Conservation (phyloP, 2,329 filamentous ascomycete genomes). For the Ilyonectria destructans region DNA sequence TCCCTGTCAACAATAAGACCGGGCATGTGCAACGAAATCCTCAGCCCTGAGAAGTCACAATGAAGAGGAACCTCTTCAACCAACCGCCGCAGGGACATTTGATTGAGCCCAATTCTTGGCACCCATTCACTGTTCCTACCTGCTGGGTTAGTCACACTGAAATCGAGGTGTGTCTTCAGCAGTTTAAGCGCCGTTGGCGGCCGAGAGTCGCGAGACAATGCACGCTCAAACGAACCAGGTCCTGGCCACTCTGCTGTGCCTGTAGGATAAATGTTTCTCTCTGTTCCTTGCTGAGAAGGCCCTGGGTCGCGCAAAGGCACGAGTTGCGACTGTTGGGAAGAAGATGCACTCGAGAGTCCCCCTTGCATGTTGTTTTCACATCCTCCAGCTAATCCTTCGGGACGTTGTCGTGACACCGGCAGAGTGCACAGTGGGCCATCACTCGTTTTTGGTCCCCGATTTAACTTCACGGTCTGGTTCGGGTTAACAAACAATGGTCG, state of each 20-base stretch:
- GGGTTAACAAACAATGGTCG: not conserved
- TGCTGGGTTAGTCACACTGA: not conserved
- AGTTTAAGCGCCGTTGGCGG: rapidly evolving
- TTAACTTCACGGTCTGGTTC: no score
- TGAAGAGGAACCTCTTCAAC: not conserved
- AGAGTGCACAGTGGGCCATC: no score
- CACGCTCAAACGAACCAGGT: not conserved
- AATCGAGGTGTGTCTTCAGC: no score
- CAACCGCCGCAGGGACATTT: not conserved
- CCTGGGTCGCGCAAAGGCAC: not conserved
- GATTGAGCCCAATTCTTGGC: not conserved
- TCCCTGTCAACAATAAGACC: not conserved
- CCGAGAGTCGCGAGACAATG: not conserved
- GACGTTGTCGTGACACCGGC: not conserved
- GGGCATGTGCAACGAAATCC: not conserved
- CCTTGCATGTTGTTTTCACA: not conserved
- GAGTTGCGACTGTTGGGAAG: not conserved
- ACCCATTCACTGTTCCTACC: not conserved
- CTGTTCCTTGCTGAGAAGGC: not conserved
- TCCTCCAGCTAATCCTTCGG: no score
- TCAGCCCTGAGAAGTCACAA: not conserved
- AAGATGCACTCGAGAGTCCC: not conserved
- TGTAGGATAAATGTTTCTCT: not conserved
- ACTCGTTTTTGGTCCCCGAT: no score
- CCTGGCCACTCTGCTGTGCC: not conserved